Base-by-base conservation (phyloP, 441 rosid genomes). In the Pelargonium citronellum region DNA sequence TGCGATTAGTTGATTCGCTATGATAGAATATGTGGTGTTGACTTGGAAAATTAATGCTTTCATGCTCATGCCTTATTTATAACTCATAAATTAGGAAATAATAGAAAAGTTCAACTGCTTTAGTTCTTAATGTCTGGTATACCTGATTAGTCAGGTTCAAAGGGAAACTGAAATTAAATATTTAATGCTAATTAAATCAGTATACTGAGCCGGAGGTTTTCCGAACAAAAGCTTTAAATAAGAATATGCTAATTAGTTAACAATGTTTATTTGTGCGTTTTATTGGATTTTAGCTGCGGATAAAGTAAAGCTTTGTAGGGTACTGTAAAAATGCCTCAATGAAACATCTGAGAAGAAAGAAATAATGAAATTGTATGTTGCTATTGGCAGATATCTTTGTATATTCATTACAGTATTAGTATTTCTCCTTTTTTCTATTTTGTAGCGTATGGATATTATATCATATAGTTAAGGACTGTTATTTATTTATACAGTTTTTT, bases 171-270 rank as follows among this genome's bases (percentile, higher is more conserved):
- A 53, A 53, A 15, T 17, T 53, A 5, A 9, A n/a, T 53, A 53
- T 15, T 53, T 19, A 53, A 13, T 53, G 15, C 7, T 53, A 53
- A 53, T 53, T 15, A 53, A 53, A 15, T 53, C 60, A 3, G 19
- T 53, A 53, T n/a, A 7, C 60, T 15, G 16, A 53, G 60, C 60
- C 13, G 20, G 60, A 53, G 60, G 60, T 53, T 53, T 53, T 53
- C 60, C 60, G 7, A 3, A 53, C 8, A 15, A 5, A 4, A 19
- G 60, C n/a, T 53, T 53, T 17, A 53, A 53, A 53, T 53, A 19
- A 19, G 19, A 53, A 15, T 15, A 53, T 15, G 19, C 17, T n/a
- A 53, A 53, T 53, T 53, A 15, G 60, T 15, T 53, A 19, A 30
- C 37, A 30, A 30, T 30, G 37, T 30, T 30, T 30, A 30, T 30